Evolutionary conservation across 306 rosid genomes (phyloP).

Genomic region (Benincasa hispida): DNA sequence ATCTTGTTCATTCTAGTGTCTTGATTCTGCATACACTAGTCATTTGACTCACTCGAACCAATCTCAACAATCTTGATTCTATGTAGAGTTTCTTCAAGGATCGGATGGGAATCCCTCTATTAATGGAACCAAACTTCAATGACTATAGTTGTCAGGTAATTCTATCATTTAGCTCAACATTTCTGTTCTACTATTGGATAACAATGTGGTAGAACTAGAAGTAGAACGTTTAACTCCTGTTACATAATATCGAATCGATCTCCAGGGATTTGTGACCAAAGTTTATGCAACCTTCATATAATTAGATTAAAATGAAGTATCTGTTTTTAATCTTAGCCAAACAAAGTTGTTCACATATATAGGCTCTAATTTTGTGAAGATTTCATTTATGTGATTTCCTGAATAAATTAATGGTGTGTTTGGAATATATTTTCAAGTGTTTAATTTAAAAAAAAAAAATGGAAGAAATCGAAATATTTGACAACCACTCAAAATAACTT

Average conservation of each 20-base stretch:
- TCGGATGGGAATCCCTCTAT: slow-evolving; percentile 78
- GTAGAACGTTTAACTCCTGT: not conserved
- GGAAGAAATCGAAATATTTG: too few relatives aligned
- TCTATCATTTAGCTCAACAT: not conserved
- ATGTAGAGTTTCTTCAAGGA: slow-evolving; percentile 68
- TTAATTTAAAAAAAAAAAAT: too few relatives aligned
- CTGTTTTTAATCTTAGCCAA: too few relatives aligned
- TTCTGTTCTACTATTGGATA: not conserved
- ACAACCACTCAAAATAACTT: too few relatives aligned
- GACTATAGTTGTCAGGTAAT: slow-evolving; percentile 89
- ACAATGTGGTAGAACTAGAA: not conserved
- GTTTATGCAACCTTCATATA: too few relatives aligned
- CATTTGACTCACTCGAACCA: slow-evolving; percentile 1
- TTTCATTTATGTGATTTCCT: not conserved
- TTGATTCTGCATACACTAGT: not conserved
- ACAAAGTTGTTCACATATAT: not conserved
- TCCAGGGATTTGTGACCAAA: not conserved
- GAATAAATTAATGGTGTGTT: too few relatives aligned
- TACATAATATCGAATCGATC: not conserved
- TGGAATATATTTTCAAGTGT: too few relatives aligned
- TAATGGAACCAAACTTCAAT: slow-evolving; percentile 82
- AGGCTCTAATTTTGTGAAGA: not conserved
- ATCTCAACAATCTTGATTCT: slow-evolving; percentile 6
- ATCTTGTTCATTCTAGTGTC: not conserved
- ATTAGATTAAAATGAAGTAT: not conserved